These are phyloP conservation scores for Fusarium circinatum DNA, from an alignment of 2,329 filamentous ascomycete species.

Conservation along the genomic window DNA sequence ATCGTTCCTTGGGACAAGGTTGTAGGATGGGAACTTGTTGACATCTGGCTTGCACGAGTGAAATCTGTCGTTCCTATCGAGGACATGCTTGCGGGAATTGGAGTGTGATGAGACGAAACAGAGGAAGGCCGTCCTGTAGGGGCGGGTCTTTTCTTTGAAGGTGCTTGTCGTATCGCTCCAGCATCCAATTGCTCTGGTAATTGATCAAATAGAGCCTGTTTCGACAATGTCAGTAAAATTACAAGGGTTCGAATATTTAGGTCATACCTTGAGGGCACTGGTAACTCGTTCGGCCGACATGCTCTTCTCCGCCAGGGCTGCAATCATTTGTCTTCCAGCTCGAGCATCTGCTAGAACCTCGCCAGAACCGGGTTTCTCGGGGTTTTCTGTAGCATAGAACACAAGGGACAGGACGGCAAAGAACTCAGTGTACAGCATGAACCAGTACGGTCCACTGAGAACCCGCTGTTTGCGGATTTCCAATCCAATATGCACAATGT, in stretches of 20 bases:
- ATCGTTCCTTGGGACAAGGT: constrained; percentile 47
- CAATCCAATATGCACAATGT: constrained; percentile 82
- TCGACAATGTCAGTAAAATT: constrained; percentile 16
- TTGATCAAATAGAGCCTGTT: constrained; percentile 83
- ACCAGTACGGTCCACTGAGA: constrained; percentile 87
- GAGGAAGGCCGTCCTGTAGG: constrained; percentile 51
- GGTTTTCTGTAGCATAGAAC: constrained; percentile 84
- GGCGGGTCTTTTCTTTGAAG: constrained; percentile 67
- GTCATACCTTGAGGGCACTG: constrained; percentile 75
- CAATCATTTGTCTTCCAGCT: constrained; percentile 84
- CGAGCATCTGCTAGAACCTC: constrained; percentile 88
- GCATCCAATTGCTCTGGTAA: constrained; percentile 77
- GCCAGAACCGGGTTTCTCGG: constrained; percentile 75
- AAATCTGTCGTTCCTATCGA: constrained; percentile 50
- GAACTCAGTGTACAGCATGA: constrained; percentile 85
- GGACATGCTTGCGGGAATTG: constrained; percentile 47
- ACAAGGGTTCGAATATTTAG: constrained; percentile 11
- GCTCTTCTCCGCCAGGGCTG: constrained; percentile 81
- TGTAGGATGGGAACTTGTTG: constrained; percentile 43
- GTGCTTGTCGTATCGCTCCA: constrained; percentile 51
- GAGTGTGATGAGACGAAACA: constrained; percentile 43
- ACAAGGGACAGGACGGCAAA: constrained; percentile 83
- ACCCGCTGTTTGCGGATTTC: constrained; percentile 80
- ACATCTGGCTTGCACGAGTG: constrained; percentile 45
- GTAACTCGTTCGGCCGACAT: constrained; percentile 91